Evolutionary conservation across 2,329 filamentous ascomycete species (phyloP).

Genomic region (Botryosphaeria dothidea): DNA sequence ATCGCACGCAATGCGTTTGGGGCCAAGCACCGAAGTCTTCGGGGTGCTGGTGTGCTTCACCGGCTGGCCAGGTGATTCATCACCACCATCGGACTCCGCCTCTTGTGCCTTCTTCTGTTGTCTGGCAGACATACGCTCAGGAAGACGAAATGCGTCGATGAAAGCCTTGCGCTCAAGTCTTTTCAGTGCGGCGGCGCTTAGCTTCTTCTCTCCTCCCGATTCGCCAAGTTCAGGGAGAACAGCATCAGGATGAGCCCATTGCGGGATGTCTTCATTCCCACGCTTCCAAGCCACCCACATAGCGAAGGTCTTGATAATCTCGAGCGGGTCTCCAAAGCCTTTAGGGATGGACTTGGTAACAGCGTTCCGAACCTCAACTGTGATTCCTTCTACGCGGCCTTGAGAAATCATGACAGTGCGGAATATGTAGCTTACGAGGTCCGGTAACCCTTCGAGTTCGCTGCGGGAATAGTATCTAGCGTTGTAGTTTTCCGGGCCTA

Average conservation of each 20-base stretch:
- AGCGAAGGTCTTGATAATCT: conserved; percentile 60
- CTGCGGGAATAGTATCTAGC: conserved; percentile 63
- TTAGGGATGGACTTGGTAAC: conserved; percentile 66
- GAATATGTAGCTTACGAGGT: conserved; percentile 62
- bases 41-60: conserved; percentile 49
- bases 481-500: conserved; percentile 57
- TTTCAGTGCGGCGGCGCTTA: conserved; percentile 56
- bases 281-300: conserved; percentile 69
- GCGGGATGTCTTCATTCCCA: conserved; percentile 62
- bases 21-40: conserved; percentile 60
- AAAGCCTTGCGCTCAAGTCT: conserved; percentile 56
- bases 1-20: conserved; percentile 63
- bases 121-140: conserved; percentile 45
- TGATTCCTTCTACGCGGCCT: conserved; percentile 62
- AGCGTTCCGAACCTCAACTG: conserved; percentile 58
- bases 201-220: conserved; percentile 50
- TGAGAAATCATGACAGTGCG: conserved; percentile 63
- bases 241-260: conserved; percentile 62
- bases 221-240: conserved; percentile 47
- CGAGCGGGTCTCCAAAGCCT: conserved; percentile 61
- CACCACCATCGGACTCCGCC: neutral
- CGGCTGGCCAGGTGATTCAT: conserved; percentile 21
- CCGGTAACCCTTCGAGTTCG: conserved; percentile 61
- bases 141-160: conserved; percentile 44
- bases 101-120: conserved; percentile 28